Evolutionary conservation across 257 asterid genomes (phyloP), one percentile per base, ranked within the genome.

Genomic region (Scutellaria galericulata): DNA sequence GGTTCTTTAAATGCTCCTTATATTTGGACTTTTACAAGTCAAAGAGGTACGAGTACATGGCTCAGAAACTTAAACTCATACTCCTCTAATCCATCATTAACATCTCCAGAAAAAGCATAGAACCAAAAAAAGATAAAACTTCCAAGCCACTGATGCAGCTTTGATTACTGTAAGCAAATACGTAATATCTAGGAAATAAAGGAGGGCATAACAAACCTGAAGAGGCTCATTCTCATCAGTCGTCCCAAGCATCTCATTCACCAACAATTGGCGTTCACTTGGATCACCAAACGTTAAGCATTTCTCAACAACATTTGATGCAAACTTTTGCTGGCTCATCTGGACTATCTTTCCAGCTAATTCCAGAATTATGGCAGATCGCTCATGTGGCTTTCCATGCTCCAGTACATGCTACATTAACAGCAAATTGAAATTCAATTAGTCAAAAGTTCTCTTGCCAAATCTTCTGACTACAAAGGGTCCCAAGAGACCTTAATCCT

Each of bases 241-340:
- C 54, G 93, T 84, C 22, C 98, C 98, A n/a, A 93, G 97, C 98
- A 93, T 93, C 91, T 93, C 98, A 31, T 86, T 86, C 82, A 93
- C 94, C 84, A 93, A 78, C 24, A 90, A 84, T 68, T 86, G 96
- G 47, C 97, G 90, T 79, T 93, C 93, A 57, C 78, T 81, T 22
- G 96, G 87, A 75, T 89, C 92, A 51, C 97, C 85, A 82, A 90
- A 93, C 44, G 97, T 77, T 81, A 93, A 83, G 80, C 98, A 93
- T 77, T 93, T 93, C 91, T 93, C 98, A 12, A 90, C 97, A 74
- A 93, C 98, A 72, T 93, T 93, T 13, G 98, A 93, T n/a, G 98
- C 98, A 76, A 90, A 93, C 82, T 93, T 93, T 87, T 93, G 98
- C 87, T 93, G 98, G 82, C 98, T 93, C 98, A 93, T 93, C 77